phyloP scores from a whole-genome alignment of 108 stramenopile species.

The Skeletonema tropicum region DNA sequence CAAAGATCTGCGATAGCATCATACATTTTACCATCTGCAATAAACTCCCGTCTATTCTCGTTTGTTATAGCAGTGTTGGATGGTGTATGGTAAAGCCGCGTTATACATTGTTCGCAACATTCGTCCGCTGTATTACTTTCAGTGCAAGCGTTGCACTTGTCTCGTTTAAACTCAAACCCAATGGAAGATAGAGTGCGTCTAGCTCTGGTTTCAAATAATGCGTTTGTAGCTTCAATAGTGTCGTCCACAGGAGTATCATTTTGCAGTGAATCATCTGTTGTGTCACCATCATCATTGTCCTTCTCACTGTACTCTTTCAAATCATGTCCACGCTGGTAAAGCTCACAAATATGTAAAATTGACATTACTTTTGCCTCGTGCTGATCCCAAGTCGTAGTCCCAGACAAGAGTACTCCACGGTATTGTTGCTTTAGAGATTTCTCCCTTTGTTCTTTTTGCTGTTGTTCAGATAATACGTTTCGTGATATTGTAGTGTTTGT shows the following conservation, averaged over 20 bases:
- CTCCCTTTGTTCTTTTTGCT: neutral
- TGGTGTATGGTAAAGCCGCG: slow-evolving; percentile 63
- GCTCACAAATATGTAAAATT: slow-evolving; percentile 15
- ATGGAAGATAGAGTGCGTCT: slow-evolving; percentile 16
- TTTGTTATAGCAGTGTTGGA: slow-evolving; percentile 54
- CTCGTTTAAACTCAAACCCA: slow-evolving; percentile 27
- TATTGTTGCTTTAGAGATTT: neutral
- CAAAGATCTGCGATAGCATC: slow-evolving; percentile 62
- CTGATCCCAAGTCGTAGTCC: slow-evolving; percentile 25
- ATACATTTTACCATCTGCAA: slow-evolving; percentile 81
- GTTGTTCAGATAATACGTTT: neutral
- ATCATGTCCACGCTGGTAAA: slow-evolving; percentile 23
- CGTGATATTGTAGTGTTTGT: neutral
- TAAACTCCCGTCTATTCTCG: slow-evolving; percentile 64
- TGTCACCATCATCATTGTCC: neutral
- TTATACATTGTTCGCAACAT: slow-evolving; percentile 25
- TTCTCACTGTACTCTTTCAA: slow-evolving; percentile 5
- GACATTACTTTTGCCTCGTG: slow-evolving; percentile 21
- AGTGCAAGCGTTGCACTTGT: slow-evolving; percentile 5
- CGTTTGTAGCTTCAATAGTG: neutral
- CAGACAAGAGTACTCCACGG: slow-evolving; percentile 18
- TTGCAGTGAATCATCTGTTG: neutral
- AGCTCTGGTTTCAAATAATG: slow-evolving; percentile 13
- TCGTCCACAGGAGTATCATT: neutral
- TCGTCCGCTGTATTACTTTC: neutral